A percentile compares a stretch with the other conserved stretches of the same genome.
Evolutionary conservation across 768 basidiomycete species (phyloP).

Genomic region (Cyclocybe aegerita): DNA sequence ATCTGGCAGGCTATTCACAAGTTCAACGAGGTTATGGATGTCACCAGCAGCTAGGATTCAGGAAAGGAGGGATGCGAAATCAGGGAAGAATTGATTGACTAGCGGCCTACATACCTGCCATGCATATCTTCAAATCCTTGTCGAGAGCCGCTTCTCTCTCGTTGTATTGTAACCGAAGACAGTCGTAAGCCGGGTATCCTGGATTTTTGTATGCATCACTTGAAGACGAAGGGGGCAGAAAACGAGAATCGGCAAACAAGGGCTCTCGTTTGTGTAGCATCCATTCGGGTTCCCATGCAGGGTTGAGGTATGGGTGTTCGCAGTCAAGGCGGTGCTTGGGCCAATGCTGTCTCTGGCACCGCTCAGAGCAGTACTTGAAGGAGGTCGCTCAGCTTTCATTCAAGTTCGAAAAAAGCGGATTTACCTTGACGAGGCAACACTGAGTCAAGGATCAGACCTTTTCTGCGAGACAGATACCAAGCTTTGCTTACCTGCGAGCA

Average conservation of each 20-base stretch:
- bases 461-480: background rate
- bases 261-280: slow-evolving; percentile 27
- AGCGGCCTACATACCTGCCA: slow-evolving; percentile 23
- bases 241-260: slow-evolving; percentile 11
- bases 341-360: slow-evolving; percentile 36
- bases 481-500: slow-evolving; percentile 26
- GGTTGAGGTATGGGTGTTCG: slow-evolving; percentile 26
- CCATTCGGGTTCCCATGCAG: slow-evolving; percentile 35
- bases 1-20: slow-evolving; percentile 36
- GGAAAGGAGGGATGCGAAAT: background rate
- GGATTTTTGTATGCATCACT: slow-evolving; percentile 18
- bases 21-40: slow-evolving; percentile 33
- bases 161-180: slow-evolving; percentile 27
- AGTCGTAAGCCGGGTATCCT: slow-evolving; percentile 31
- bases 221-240: slow-evolving; percentile 9
- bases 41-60: slow-evolving; percentile 28
- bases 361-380: slow-evolving; percentile 33
- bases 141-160: slow-evolving; percentile 23
- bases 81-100: background rate
- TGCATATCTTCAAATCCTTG: slow-evolving; percentile 33
- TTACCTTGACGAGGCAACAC: slow-evolving; percentile 23
- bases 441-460: background rate
- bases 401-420: background rate
- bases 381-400: background rate
- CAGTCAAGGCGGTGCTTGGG: slow-evolving; percentile 33